These are phyloP conservation scores for Multifurca ochricompacta DNA, from an alignment of 768 basidiomycete species.

Conservation along the genomic window DNA sequence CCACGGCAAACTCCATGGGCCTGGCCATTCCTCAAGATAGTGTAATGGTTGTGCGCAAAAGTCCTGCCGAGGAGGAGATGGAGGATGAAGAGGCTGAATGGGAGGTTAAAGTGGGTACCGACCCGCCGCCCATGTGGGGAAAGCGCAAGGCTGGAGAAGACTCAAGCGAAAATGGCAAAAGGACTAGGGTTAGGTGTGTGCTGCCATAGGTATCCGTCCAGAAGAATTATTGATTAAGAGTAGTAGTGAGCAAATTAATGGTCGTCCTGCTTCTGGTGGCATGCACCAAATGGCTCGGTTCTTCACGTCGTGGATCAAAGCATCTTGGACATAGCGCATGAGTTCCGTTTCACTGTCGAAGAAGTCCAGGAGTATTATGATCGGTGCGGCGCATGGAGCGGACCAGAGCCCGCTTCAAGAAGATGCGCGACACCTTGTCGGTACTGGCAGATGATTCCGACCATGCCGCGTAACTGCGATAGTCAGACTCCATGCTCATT, in stretches of 20 bases:
- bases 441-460: constrained; percentile 14
- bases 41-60: constrained; percentile 31
- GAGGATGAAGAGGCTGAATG: constrained; percentile 60
- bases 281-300: constrained; percentile 4
- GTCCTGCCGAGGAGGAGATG: constrained; percentile 59
- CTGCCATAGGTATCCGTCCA: background rate
- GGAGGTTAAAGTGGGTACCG: constrained; percentile 55
- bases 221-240: background rate
- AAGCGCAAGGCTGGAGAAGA: constrained; percentile 46
- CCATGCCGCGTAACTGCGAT: background rate
- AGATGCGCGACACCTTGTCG: constrained; percentile 46
- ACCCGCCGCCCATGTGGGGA: constrained; percentile 60
- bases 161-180: constrained; percentile 32
- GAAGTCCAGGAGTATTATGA: constrained; percentile 78
- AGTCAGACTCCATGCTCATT: background rate
- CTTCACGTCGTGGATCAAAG: constrained; percentile 62
- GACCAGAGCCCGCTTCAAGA: constrained; percentile 57
- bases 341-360: constrained; percentile 62
- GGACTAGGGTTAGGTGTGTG: constrained; percentile 36
- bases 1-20: constrained; percentile 25
- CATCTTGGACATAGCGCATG: constrained; percentile 57
- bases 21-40: background rate
- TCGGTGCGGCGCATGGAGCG: constrained; percentile 62
- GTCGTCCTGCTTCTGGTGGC: constrained; percentile 1
- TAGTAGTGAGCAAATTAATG: background rate